phyloP scores from a whole-genome alignment of 192 early-diverging fungal genomes.

The Backusella tuberculispora region DNA sequence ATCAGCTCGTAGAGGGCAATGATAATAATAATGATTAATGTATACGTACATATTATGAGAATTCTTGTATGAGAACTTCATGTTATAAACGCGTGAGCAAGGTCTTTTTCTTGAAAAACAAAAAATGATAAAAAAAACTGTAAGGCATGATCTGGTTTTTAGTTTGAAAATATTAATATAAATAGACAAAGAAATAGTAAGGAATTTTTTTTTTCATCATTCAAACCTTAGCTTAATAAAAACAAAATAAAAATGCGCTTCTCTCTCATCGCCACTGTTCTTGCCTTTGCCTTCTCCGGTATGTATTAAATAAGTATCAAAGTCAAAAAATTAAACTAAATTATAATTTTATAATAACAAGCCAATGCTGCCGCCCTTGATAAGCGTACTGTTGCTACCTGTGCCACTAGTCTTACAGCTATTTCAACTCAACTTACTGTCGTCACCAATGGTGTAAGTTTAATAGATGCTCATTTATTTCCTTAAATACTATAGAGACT shows the following conservation, averaged over 20 bases:
- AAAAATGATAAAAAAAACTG: too few species aligned
- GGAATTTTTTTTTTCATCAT: not conserved
- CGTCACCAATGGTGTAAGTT: not conserved
- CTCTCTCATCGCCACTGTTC: not conserved
- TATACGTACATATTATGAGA: too few species aligned
- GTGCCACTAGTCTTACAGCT: not conserved
- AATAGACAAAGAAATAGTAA: not conserved
- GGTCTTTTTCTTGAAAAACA: not conserved
- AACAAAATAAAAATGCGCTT: conserved; percentile 2
- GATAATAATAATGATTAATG: too few species aligned
- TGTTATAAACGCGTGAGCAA: not conserved
- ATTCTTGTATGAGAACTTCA: not conserved
- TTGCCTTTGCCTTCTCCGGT: conserved; percentile 3
- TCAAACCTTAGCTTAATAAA: not conserved
- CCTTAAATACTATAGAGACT: too few species aligned
- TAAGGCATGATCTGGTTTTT: too few species aligned
- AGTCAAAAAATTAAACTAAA: too few species aligned
- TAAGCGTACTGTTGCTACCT: not conserved
- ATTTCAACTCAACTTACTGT: not conserved
- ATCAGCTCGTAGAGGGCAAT: not conserved
- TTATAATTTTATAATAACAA: not conserved
- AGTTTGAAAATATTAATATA: not conserved
- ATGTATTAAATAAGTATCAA: not conserved
- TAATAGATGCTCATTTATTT: too few species aligned
- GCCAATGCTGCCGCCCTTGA: not conserved